Conservation (phyloP, 164 flowering plant genomes). For the Umbilicus rupestris region DNA sequence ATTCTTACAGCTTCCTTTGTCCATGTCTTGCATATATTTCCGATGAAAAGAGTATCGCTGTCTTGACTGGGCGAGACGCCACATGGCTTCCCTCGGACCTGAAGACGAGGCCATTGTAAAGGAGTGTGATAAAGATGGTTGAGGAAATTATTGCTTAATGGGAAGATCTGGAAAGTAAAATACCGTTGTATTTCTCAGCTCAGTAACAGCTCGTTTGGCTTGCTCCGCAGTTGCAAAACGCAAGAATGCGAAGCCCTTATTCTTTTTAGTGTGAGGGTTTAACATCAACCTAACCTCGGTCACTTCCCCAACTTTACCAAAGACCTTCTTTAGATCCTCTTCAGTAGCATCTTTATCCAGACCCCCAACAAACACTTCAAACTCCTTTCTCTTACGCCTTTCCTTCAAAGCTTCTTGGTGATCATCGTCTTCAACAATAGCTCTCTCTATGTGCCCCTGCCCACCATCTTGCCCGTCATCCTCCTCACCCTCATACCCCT, state of each 20-base stretch:
- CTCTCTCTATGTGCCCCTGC: constrained; percentile 12
- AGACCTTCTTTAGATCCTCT: constrained; percentile 71
- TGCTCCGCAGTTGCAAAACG: constrained; percentile 92
- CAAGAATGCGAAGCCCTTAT: constrained; percentile 93
- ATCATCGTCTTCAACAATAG: constrained; percentile 37
- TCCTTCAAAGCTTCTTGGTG: constrained; percentile 82
- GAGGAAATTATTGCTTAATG: not conserved
- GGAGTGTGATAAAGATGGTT: not conserved
- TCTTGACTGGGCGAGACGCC: constrained; percentile 96
- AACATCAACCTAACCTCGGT: constrained; percentile 85
- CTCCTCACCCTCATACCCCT: constrained; percentile 12
- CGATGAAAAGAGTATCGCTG: constrained; percentile 88
- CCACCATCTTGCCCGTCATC: constrained; percentile 13
- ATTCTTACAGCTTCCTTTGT: constrained; percentile 86
- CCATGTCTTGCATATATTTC: constrained; percentile 96
- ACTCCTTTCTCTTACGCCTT: constrained; percentile 92
- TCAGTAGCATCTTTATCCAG: constrained; percentile 91
- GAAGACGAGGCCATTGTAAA: constrained; percentile 15
- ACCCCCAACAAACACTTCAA: constrained; percentile 94
- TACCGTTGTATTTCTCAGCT: constrained; percentile 84
- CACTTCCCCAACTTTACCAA: constrained; percentile 69
- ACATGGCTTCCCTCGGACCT: constrained; percentile 90
- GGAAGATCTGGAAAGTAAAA: not conserved
- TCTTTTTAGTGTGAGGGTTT: constrained; percentile 89
- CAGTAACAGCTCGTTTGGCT: constrained; percentile 74